Base-by-base conservation (phyloP, 208 protist species). In the Leishmania turanica region DNA sequence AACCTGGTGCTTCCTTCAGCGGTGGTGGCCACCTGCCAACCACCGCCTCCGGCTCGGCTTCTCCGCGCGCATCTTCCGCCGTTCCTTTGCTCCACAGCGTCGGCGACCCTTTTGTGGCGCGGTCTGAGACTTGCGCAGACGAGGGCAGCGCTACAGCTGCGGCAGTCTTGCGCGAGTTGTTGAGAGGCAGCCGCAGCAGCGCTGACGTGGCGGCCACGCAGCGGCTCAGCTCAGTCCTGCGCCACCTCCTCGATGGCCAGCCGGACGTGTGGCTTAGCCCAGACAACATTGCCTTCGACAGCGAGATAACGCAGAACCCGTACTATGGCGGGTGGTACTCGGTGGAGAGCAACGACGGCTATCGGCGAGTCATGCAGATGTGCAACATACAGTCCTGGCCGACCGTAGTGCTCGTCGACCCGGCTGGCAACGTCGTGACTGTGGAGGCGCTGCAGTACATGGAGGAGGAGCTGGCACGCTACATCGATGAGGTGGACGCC, bases 291-390 rank as follows among this genome's bases (percentile, higher is more conserved):
- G 79, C 84, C 40, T 90, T 92, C 53, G 87, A 90, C 70, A 65
- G 75, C 54, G 76, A 81, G 40, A 81, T 89, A 69, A 80, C 79
- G 73, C 71, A 81, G 65, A 90, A 85, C 78, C 82, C 85, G n/a
- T 88, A 87, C 72, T 93, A 91, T 86, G 92, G 87, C 42, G 90
- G 90, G 34, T 96, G 92, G 92, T 88, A 92, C 73, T 79, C 76
- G 54, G 84, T 94, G 54, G 86, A 93, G 78, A 92, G 87, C 83
- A 79, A 80, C 47, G 84, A 85, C 45, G 88, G 88, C 31, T 96
- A 92, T 80, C 90, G 88, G 24, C 87, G 89, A 42, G 77, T 93
- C 31, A 83, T 94, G 75, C 81, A 89, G 60, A 69, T 84, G 19
- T 90, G 80, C 75, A 83, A 81, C 19, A 54, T 94, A 34, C 84